These are phyloP conservation scores for Candida peoriensis DNA, from an alignment of 805 yeast genomes.

Conservation along the genomic window DNA sequence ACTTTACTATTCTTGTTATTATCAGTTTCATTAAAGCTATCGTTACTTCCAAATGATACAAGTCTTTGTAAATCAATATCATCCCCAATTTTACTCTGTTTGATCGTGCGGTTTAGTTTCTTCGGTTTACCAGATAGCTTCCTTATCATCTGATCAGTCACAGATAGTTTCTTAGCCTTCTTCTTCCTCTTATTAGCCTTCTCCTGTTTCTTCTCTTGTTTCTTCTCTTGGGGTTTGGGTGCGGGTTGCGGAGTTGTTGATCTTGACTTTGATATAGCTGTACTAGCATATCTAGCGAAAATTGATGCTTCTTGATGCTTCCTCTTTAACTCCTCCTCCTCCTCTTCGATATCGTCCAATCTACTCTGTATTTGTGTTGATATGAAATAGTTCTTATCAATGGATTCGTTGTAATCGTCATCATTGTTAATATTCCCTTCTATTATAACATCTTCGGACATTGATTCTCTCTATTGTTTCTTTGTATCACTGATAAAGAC, in stretches of 20 bases:
- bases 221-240: not conserved
- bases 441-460: no score
- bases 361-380: conserved; percentile 23
- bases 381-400: conserved; percentile 8
- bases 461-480: no score
- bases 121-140: conserved; percentile 8
- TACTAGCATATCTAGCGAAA: not conserved
- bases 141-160: conserved; percentile 4
- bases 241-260: not conserved
- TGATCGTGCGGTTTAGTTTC: conserved; percentile 1
- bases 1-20: not conserved
- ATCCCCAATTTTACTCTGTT: not conserved
- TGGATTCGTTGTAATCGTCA: no score
- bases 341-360: conserved; percentile 16
- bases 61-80: no score
- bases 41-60: no score
- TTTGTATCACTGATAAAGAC: no score
- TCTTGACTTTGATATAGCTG: not conserved
- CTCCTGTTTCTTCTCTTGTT: not conserved
- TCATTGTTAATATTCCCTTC: no score
- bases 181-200: not conserved
- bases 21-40: not conserved
- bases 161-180: conserved; percentile 3
- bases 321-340: conserved; percentile 1
- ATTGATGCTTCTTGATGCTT: not conserved